phyloP scores from a whole-genome alignment of 306 rosid species.

The Begonia masoniana region DNA sequence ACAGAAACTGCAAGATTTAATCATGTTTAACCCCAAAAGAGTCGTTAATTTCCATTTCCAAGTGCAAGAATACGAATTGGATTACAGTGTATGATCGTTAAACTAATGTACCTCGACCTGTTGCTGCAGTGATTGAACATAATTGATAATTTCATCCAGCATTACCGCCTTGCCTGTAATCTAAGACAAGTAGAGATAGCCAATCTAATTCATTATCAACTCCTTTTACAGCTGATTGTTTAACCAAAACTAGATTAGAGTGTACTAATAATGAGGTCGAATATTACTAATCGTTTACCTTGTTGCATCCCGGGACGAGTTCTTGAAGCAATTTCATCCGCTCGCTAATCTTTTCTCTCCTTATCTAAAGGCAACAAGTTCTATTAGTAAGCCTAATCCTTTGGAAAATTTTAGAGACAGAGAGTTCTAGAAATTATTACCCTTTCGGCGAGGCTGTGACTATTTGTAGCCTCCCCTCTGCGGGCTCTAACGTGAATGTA shows the following conservation, averaged over 20 bases:
- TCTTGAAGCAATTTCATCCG: slow-evolving; percentile 93
- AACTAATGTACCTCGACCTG: slow-evolving; percentile 79
- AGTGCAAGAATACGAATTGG: no score
- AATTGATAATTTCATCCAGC: slow-evolving; percentile 95
- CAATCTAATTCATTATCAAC: background rate
- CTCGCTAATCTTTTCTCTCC: slow-evolving; percentile 94
- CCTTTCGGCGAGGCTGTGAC: slow-evolving; percentile 97
- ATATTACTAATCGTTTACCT: slow-evolving; percentile 28
- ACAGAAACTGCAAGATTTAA: slow-evolving; percentile 62
- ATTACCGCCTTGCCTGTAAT: slow-evolving; percentile 89
- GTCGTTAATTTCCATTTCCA: background rate
- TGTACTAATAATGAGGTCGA: background rate
- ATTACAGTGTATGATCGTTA: no score
- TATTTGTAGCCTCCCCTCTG: slow-evolving; percentile 89
- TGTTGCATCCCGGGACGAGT: slow-evolving; percentile 94
- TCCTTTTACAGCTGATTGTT: no score
- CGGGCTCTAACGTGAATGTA: slow-evolving; percentile 92
- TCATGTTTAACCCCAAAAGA: background rate
- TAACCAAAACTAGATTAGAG: background rate
- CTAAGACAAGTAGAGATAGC: slow-evolving; percentile 14
- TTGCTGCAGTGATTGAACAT: slow-evolving; percentile 91
- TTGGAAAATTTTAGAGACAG: background rate
- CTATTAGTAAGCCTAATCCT: background rate
- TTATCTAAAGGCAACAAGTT: slow-evolving; percentile 38
- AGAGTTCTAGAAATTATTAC: slow-evolving; percentile 22